Base-by-base conservation (phyloP, 2,329 filamentous ascomycete species). In the Cercospora janseana region DNA sequence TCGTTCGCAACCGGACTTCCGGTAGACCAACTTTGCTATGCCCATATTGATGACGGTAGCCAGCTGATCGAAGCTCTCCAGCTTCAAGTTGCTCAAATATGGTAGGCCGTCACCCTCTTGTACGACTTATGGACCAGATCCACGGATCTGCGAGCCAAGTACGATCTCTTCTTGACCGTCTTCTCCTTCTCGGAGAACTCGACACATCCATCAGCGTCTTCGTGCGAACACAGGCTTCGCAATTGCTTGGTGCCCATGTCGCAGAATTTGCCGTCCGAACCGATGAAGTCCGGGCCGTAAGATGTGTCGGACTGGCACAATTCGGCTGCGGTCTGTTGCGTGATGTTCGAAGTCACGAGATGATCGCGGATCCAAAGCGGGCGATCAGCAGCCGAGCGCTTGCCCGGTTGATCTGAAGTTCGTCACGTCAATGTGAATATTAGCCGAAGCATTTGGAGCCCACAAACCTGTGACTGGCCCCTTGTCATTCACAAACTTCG, bases 391-490 rank as follows among this genome's bases (percentile, higher is more conserved):
- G 15, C 32, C 2, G 32, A 35, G 16, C 32, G 32, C 15, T 35
- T 35, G 10, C 15, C 32, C 21, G 32, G 32, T 35, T 35, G 9
- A 20, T 18, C 32, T 35, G 15, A 2, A 35, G n/a, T n/a, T n/a
- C n/a, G n/a, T 0, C 3, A 1, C n/a, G 32, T 35, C 8, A 35
- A 18, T 18, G 32, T 35, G 15, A 1, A 1, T 1, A 2, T 9
- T 12, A 2, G 3, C 0, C 12, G 2, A 35, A 10, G 4, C 4
- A 1, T 12, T 2, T 3, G 15, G 0, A n/a, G 8, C n/a, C n/a
- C n/a, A 1, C 4, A 35, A 18, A 35, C 32, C 32, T 35, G 32
- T 15, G 4, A 35, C 21, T 15, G 32, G 32, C 7, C 1, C 32
- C 5, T 3, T 35, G 16, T 3, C 12, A 12, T 18, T 15, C 2